Conservation (phyloP, 805 yeast genomes). For the Kuraishia piskuri region DNA sequence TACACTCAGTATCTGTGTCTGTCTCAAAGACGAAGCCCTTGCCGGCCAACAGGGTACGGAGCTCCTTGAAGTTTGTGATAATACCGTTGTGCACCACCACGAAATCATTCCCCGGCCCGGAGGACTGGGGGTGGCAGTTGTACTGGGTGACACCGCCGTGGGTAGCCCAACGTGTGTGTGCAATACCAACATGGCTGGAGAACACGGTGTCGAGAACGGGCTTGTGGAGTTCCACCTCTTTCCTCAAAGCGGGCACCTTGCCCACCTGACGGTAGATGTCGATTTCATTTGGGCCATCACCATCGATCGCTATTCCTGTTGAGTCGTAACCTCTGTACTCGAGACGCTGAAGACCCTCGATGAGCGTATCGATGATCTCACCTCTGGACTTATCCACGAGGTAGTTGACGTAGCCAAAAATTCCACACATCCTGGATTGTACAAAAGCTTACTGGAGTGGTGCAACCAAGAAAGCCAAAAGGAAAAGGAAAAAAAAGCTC, state of each 20-base stretch:
- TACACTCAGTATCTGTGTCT: slow-evolving; percentile 97
- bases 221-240: slow-evolving; percentile 42
- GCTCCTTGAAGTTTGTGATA: slow-evolving; percentile 89
- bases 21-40: slow-evolving; percentile 82
- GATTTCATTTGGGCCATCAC: slow-evolving; percentile 53
- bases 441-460: neutral
- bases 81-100: slow-evolving; percentile 97
- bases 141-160: slow-evolving; percentile 85
- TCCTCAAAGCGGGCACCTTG: slow-evolving; percentile 75
- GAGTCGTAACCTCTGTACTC: slow-evolving; percentile 99
- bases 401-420: slow-evolving; percentile 95
- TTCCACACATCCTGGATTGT: slow-evolving; percentile 50
- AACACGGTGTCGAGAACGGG: slow-evolving; percentile 58
- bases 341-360: slow-evolving; percentile 77
- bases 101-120: slow-evolving; percentile 77
- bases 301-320: slow-evolving; percentile 93
- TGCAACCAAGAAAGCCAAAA: neutral
- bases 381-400: slow-evolving; percentile 88
- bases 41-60: slow-evolving; percentile 68
- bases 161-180: slow-evolving; percentile 99
- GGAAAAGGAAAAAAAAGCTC: too few species aligned
- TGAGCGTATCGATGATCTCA: slow-evolving; percentile 79
- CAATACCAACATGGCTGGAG: slow-evolving; percentile 88
- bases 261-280: slow-evolving; percentile 80
- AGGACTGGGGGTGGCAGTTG: slow-evolving; percentile 95